Base-by-base conservation (phyloP, 108 stramenopile genomes). In the Skeletonema costatum region DNA sequence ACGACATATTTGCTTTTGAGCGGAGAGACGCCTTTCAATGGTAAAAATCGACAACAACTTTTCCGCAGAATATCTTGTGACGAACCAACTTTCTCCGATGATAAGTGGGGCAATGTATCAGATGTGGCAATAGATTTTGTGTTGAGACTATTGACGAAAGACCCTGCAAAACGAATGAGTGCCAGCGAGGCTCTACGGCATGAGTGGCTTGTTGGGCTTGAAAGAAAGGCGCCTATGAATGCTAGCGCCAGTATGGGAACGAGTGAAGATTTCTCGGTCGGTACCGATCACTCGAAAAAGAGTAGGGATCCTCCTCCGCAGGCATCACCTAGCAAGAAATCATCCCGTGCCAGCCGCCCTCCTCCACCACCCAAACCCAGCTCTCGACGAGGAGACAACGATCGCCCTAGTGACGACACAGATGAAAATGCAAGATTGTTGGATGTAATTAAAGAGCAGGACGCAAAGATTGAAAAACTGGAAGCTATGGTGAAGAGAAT, bases 1-100 rank as follows among this genome's bases (percentile, higher is more conserved):
- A 94, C 96, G 38, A 82, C 90, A 3, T 97, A 89, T 69, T 75
- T 97, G 63, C 76, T 97, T 19, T 75, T 97, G 21, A 78, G 87
- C 36, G 97, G 94, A 25, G 91, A 93, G 56, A 86, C 94, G 7
- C 95, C 97, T 9, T 97, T 97, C 74, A 91, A 93, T 48, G 97
- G 95, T 16, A 77, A 86, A 48, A 89, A 92, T 66, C 88, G 91
- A 12, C 91, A 95, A 68, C 78, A 85, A 56, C 64, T 90, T 7
- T 68, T 86, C 69, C 75, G 73, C 10, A 81, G 51, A 86, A 83
- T 53, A 92, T 95, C 69, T 12, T 91, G 72, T 8, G 88, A 87
- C 31, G 72, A 74, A 30, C 75, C 77, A 21, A 58, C 61, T 2
- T 94, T 94, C 70, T 89, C 93, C 1, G 83, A 74, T 42, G 88